These are phyloP conservation scores for Colletotrichum sp. DNA, from an alignment of 2,329 filamentous ascomycete genomes.

Conservation along the genomic window DNA sequence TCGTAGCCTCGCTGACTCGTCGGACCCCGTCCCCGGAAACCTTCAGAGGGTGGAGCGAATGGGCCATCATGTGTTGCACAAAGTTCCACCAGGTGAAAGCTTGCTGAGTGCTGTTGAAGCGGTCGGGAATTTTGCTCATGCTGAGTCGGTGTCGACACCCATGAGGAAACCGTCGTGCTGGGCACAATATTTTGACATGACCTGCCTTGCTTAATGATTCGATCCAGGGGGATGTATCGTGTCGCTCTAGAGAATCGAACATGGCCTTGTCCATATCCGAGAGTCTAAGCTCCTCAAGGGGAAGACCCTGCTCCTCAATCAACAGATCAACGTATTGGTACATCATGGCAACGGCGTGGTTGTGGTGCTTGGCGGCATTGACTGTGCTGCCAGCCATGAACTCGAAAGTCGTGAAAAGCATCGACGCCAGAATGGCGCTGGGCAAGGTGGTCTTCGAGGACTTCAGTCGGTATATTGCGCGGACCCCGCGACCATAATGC, in stretches of 20 bases:
- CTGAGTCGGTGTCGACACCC: neutral
- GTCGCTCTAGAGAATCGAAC: neutral
- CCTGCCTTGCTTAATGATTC: neutral
- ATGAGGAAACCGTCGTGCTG: neutral
- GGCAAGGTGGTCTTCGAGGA: neutral
- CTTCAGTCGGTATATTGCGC: neutral
- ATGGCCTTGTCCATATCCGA: neutral
- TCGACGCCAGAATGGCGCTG: neutral
- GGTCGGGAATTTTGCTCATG: neutral
- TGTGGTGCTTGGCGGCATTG: neutral
- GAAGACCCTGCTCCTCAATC: neutral
- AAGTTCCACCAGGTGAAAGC: constrained; percentile 9
- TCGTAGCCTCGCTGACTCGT: neutral
- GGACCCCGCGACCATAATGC: neutral
- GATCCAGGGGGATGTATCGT: constrained; percentile 8
- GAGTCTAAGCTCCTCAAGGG: neutral
- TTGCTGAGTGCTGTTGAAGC: neutral
- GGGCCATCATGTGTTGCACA: neutral
- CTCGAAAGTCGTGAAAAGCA: constrained; percentile 7
- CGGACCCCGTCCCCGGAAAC: neutral
- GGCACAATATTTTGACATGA: neutral
- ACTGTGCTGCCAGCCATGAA: neutral
- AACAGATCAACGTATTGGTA: neutral
- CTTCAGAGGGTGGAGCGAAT: constrained; percentile 6
- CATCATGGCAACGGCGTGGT: constrained; percentile 11